Base-by-base conservation (phyloP, 2,329 filamentous ascomycete species). In the Fusarium neocosmosporiellum region DNA sequence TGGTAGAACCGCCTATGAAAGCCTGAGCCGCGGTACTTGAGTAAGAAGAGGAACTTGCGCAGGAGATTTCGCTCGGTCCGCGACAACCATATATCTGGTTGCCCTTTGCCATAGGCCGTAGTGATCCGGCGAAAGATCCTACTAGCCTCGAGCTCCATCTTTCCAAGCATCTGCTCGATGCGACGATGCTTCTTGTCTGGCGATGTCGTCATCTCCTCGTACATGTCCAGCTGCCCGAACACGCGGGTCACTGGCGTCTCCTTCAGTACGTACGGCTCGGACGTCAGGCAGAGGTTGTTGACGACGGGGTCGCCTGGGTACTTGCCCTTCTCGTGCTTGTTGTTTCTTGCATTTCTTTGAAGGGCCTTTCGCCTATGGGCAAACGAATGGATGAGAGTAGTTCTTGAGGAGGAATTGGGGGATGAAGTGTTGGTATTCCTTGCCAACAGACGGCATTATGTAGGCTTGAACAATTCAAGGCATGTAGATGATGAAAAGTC, bases 1-100 rank as follows among this genome's bases (percentile, higher is more conserved):
- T 82, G 78, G 46, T 82, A 76, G 74, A 81, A 86, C 1, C 82
- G 79, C 16, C 63, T 59, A 64, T 81, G 77, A 53, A 84, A 83
- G 7, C 39, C 65, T 2, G 74, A 75, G n/a, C 78, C 77, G 16
- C 85, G 82, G 55, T 86, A 86, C 65, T 84, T 84, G 73, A 86
- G 80, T 5, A 87, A 71, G 68, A 86, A 86, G 4, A 85, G 76
- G 58, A 86, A 86, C 62, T 85, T 86, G 53, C 85, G 82, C 11
- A 86, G 37, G 2, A 78, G 59, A 67, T 86, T 78, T 50, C 77
- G 73, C 22, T 84, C 78, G 1, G 57, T 34, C 7, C 83, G 78
- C 2, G 72, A 78, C 0, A 85, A 65, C 36, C 67, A 71, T 2
- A 86, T 60, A 57, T 46, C 67, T 2, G 16, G 13, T 1, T 70